Evolutionary conservation across 208 protist genomes (phyloP), one percentile per base, ranked within the genome.

Genomic region (Trichomonas vaginalis): DNA sequence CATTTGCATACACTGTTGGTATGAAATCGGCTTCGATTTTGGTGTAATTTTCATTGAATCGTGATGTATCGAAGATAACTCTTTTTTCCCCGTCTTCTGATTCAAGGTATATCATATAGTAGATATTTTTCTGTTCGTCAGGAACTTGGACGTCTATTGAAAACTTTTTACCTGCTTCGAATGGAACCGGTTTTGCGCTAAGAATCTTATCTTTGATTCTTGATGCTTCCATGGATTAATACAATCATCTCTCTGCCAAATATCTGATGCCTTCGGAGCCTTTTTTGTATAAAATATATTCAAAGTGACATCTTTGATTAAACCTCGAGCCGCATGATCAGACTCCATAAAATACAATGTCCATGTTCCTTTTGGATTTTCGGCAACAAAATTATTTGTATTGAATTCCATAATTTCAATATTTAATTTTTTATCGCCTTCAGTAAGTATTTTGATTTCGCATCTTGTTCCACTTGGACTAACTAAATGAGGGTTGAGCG

Each of bases 361-460:
- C 86, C 86, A 92, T 15, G n/a, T 39, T 35, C 86, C 86, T 14
- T 51, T 46, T 51, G 86, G 40, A n/a, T 51, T 92, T 51, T 92
- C 86, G 17, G 45, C 86, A 10, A 92, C 27, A 27, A 92, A 92
- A 10, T 92, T 42, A 47, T 92, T 51, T 39, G 45, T 39, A 2
- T 40, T 12, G 17, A 92, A 40, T n/a, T 92, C n/a, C n/a, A 92
- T 48, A 0, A n/a, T 8, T 51, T 17, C 45, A 39, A 92, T 92
- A 92, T 56, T 51, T 9, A 42, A 0, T 39, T 92, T 47, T 39
- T 39, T 17, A 51, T 92, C 45, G 10, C 40, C 42, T 92, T 92
- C 86, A 48, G 86, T 92, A 27, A 92, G n/a, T 39, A 92, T 92
- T 27, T 92, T 92, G 32, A 92, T 48, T 51, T 92, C 86, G 39